Conservation (phyloP, 179 eudicot species). For the Drosera spatulata region DNA sequence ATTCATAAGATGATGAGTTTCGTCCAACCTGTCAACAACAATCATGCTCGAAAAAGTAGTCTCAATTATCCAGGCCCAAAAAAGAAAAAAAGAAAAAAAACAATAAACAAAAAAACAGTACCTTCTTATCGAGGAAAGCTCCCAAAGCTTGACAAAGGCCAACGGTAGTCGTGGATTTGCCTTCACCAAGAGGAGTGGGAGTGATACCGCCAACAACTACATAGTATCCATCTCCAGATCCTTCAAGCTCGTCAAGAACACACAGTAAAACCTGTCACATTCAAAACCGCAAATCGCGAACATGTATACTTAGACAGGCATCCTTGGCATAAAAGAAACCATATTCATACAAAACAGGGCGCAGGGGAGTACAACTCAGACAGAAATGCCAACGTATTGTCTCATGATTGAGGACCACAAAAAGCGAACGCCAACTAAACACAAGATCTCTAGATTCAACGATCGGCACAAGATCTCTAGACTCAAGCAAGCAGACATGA, state of each 20-base stretch:
- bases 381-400: too few species aligned
- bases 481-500: too few species aligned
- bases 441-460: too few species aligned
- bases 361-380: background rate
- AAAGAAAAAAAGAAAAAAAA: too few species aligned
- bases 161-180: constrained; percentile 95
- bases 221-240: constrained; percentile 69
- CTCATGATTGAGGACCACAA: too few species aligned
- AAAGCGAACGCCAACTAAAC: too few species aligned
- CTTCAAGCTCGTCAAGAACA: constrained; percentile 63
- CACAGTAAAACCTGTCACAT: constrained; percentile 60
- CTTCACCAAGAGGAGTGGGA: constrained; percentile 98
- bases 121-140: constrained; percentile 95
- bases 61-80: constrained; percentile 29
- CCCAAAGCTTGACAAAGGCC: constrained; percentile 98
- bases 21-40: too few species aligned
- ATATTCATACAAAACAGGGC: background rate
- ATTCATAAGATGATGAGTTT: too few species aligned
- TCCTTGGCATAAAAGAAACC: background rate
- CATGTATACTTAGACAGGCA: background rate
- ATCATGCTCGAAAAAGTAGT: too few species aligned
- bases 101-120: too few species aligned
- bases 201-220: constrained; percentile 99
- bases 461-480: too few species aligned
- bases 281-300: constrained; percentile 1